These are phyloP conservation scores for Neostapfia colusana DNA, from an alignment of 176 grass and related monocot species.

Conservation along the genomic window DNA sequence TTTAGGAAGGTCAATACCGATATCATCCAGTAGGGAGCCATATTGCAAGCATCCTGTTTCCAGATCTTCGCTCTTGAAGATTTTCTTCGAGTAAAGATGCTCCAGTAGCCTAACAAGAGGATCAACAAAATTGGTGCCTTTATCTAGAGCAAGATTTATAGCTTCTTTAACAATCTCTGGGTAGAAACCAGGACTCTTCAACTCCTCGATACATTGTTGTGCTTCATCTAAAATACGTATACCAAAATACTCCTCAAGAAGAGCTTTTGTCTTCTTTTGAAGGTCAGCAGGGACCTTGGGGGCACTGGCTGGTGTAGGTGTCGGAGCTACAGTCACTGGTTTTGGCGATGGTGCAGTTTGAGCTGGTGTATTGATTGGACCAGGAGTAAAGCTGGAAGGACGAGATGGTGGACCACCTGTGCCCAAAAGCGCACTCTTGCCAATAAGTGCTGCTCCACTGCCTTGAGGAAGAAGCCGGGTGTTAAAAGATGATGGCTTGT, in stretches of 20 bases:
- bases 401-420: constrained; percentile 38
- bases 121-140: constrained; percentile 66
- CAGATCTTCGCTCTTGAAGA: constrained; percentile 63
- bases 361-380: constrained; percentile 23
- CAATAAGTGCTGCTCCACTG: constrained; percentile 57
- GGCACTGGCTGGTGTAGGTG: constrained; percentile 42
- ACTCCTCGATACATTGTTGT: constrained; percentile 91
- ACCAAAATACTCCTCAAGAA: constrained; percentile 91
- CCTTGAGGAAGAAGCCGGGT: constrained; percentile 76
- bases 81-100: constrained; percentile 64
- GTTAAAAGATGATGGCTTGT: constrained; percentile 54
- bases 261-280: constrained; percentile 80
- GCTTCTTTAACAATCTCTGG: constrained; percentile 94
- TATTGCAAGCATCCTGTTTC: constrained; percentile 74
- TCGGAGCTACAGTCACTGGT: constrained; percentile 42
- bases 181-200: constrained; percentile 65
- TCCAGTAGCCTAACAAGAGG: constrained; percentile 68
- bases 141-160: constrained; percentile 78
- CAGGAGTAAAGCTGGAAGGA: constrained; percentile 37
- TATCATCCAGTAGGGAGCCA: constrained; percentile 71
- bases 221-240: constrained; percentile 85
- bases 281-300: constrained; percentile 52
- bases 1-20: constrained; percentile 91
- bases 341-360: constrained; percentile 49
- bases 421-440: constrained; percentile 76